These are phyloP conservation scores for Delphinella strobiligena DNA, from an alignment of 2,329 filamentous ascomycete species.

Conservation along the genomic window DNA sequence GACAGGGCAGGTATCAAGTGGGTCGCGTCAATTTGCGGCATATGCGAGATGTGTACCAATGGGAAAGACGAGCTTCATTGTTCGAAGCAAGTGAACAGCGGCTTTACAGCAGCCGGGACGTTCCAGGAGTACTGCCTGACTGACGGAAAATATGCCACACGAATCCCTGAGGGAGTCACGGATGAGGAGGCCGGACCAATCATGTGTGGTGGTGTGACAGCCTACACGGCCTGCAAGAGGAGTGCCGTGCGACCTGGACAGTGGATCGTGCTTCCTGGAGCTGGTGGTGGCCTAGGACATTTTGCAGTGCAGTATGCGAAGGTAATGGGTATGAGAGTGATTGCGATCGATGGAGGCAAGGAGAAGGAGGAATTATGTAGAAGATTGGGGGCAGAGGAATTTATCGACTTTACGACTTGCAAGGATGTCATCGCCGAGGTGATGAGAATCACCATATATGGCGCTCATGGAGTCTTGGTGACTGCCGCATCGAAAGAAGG, in stretches of 20 bases:
- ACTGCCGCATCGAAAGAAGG: conserved; percentile 25
- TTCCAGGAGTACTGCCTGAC: conserved; percentile 26
- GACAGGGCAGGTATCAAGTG: conserved; percentile 23
- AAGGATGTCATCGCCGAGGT: conserved; percentile 25
- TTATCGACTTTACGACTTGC: conserved; percentile 24
- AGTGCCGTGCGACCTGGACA: conserved; percentile 25
- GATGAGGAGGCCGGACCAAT: conserved; percentile 27
- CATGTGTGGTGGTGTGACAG: conserved; percentile 27
- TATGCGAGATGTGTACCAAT: conserved; percentile 21
- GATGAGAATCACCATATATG: conserved; percentile 23
- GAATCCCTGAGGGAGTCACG: conserved; percentile 23
- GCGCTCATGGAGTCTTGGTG: conserved; percentile 27
- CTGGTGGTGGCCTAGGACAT: conserved; percentile 20
- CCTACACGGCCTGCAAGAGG: conserved; percentile 21
- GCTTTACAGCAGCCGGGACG: conserved; percentile 26
- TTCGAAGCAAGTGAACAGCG: conserved; percentile 23
- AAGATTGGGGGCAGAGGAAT: conserved; percentile 25
- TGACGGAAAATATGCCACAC: conserved; percentile 23
- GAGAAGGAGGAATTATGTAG: conserved; percentile 26
- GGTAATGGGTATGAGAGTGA: conserved; percentile 25
- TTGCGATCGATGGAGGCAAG: conserved; percentile 26
- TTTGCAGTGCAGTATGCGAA: conserved; percentile 20
- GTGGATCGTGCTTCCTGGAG: conserved; percentile 27
- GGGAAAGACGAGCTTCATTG: conserved; percentile 26
- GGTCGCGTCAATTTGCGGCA: conserved; percentile 16